phyloP scores from a whole-genome alignment of 2,329 filamentous ascomycete genomes.

The Colletotrichum tropicale region DNA sequence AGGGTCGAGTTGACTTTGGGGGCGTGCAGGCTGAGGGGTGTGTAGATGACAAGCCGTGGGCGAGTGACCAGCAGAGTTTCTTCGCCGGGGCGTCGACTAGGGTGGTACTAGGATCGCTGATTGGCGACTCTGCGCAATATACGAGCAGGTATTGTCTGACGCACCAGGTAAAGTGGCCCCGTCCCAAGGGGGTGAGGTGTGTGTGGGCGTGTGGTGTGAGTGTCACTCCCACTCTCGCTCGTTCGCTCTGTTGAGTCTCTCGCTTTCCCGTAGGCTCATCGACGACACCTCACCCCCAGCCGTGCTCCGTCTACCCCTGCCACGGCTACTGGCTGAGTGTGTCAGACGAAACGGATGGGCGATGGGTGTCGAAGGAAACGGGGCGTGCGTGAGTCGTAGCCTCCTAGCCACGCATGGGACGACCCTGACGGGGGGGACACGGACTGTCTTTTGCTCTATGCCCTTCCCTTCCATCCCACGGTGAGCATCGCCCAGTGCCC shows the following conservation, averaged over 20 bases:
- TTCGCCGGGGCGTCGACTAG: constrained; percentile 26
- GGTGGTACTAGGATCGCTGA: constrained; percentile 26
- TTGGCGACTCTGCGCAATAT: constrained; percentile 55
- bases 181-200: constrained; percentile 28
- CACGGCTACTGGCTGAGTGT: constrained; percentile 12
- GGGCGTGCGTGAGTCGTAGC: constrained; percentile 21
- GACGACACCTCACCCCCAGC: constrained; percentile 3
- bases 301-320: constrained; percentile 19
- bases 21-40: constrained; percentile 24
- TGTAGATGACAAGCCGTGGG: constrained; percentile 17
- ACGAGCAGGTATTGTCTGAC: constrained; percentile 53
- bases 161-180: constrained; percentile 49
- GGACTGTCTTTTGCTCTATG: constrained; percentile 12
- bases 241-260: constrained; percentile 2
- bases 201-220: not conserved
- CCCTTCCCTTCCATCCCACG: not conserved
- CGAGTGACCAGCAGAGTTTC: constrained; percentile 28
- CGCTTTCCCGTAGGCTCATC: not conserved
- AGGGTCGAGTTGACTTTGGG: constrained; percentile 17
- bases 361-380: constrained; percentile 19
- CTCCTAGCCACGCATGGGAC: constrained; percentile 14
- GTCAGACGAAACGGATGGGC: constrained; percentile 20
- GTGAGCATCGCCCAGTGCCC: constrained; percentile 1
- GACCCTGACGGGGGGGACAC: constrained; percentile 16
- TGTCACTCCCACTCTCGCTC: not conserved